Evolutionary conservation across 1,284 basidiomycete genomes (phyloP), one percentile per base, ranked within the genome.

Genomic region (Cerrena zonata): DNA sequence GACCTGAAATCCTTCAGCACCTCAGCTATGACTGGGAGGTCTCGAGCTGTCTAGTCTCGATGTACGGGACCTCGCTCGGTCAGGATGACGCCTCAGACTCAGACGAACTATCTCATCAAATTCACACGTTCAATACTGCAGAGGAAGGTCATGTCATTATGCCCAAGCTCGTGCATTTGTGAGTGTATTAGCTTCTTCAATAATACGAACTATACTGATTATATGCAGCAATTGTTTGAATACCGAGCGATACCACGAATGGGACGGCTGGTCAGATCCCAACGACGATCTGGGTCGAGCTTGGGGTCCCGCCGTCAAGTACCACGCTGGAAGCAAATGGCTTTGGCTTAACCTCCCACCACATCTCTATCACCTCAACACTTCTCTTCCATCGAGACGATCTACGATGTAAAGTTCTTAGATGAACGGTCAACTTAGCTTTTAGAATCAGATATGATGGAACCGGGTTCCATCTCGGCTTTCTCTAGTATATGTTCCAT

Each of bases 121-220:
- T 67, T 15, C 69, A 74, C 50, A 58, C 67, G 19, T 48, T 58
- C 43, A 60, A 59, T 26, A 76, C 74, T 2, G 71, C 69, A 7
- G 70, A 74, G 51, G 61, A 68, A 30, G 72, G 69, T 39, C 60
- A 64, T 22, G 61, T 63, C 5, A 58, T 78, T 47, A 57, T 73
- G 19, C 75, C 75, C 11, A 76, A 75, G 56, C 61, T 77, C 22
- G 58, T 77, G 41, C 75, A 77, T 60, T 77, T 77, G 74, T 75
- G 49, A 49, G 74, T 66, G 5, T 1, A 26, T 24, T 24, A 19
- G n/a, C 23, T 7, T 10, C n/a, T 39, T n/a, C 12, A 11, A 12
- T 19, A 5, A 11, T 40, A 5, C 30, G 30, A 25, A 45, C 13
- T 53, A 25, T 41, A 15, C 39, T 40, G 5, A 22, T 40, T 7